phyloP scores from a whole-genome alignment of 2,329 filamentous ascomycete species.

The Fusarium haematococcum region DNA sequence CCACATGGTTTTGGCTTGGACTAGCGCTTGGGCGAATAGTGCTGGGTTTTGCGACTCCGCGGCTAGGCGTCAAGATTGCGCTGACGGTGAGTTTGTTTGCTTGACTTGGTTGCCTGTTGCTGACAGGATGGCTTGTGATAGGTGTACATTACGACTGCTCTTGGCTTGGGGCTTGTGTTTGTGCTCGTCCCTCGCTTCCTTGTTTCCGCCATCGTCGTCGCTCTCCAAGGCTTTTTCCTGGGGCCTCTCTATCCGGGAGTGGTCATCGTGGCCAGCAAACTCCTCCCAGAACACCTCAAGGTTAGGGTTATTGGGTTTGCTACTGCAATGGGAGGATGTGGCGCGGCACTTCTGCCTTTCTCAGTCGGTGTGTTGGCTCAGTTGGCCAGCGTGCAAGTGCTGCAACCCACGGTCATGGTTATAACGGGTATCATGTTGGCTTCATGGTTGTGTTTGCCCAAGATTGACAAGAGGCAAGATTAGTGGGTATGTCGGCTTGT shows the following conservation, averaged over 20 bases:
- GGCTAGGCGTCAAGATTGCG: background rate
- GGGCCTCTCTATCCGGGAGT: background rate
- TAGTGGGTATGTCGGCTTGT: background rate
- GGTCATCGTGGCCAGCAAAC: background rate
- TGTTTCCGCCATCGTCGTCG: background rate
- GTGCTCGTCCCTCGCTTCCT: background rate
- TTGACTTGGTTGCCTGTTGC: background rate
- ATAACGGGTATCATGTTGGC: background rate
- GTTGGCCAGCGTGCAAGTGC: background rate
- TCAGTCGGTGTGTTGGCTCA: background rate
- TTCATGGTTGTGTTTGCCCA: background rate
- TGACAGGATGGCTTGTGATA: background rate
- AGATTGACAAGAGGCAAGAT: constrained; percentile 7
- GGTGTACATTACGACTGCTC: background rate
- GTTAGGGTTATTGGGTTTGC: background rate
- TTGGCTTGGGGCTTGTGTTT: background rate
- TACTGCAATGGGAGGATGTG: background rate
- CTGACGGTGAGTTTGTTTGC: background rate
- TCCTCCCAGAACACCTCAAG: background rate
- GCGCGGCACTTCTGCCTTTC: background rate
- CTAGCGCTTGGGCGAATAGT: background rate
- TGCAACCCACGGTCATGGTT: background rate
- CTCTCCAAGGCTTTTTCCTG: background rate
- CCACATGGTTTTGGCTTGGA: background rate
- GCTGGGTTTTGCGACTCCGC: background rate